Evolutionary conservation across 352 stramenopile genomes (phyloP).

Genomic region (Globisporangium polare): DNA sequence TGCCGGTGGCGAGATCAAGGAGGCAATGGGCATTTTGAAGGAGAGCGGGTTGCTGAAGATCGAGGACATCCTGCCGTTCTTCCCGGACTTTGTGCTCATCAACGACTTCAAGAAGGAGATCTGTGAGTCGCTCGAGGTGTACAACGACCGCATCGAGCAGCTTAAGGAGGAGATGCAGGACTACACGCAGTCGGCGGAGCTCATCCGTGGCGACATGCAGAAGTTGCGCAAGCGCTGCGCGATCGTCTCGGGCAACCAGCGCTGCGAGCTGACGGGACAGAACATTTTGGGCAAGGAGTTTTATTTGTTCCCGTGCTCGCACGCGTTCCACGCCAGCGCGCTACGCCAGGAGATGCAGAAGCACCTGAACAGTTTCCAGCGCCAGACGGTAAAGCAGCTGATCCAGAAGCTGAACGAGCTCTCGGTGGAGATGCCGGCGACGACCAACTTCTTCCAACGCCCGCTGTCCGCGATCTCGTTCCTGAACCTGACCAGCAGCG

Average conservation of each 20-base stretch:
- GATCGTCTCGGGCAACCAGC: slow-evolving; percentile 85
- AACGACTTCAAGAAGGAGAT: slow-evolving; percentile 96
- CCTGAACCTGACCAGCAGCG: slow-evolving; percentile 58
- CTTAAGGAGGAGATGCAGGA: slow-evolving; percentile 93
- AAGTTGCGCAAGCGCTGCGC: slow-evolving; percentile 82
- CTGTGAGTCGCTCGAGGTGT: slow-evolving; percentile 88
- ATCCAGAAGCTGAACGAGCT: slow-evolving; percentile 87
- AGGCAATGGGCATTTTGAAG: slow-evolving; percentile 83
- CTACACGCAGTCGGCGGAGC: slow-evolving; percentile 87
- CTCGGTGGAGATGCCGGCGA: slow-evolving; percentile 66
- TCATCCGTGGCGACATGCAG: slow-evolving; percentile 89
- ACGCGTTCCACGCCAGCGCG: slow-evolving; percentile 91
- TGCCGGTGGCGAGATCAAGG: slow-evolving; percentile 78
- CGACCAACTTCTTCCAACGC: slow-evolving; percentile 75
- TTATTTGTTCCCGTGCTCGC: slow-evolving; percentile 93
- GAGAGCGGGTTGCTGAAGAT: slow-evolving; percentile 89
- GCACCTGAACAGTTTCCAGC: slow-evolving; percentile 85
- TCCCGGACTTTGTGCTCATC: slow-evolving; percentile 94
- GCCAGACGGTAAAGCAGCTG: slow-evolving; percentile 87
- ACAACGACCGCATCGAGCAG: slow-evolving; percentile 90
- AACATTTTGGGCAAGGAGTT: slow-evolving; percentile 90
- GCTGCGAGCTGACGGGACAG: slow-evolving; percentile 86
- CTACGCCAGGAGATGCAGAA: slow-evolving; percentile 89
- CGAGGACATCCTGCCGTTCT: slow-evolving; percentile 93
- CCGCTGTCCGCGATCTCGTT: slow-evolving; percentile 57